Percentiles rank a stretch among this genome's conserved stretches.
phyloP scores from a whole-genome alignment of 345 rosid genomes.

The Euphorbia pulcherrima region DNA sequence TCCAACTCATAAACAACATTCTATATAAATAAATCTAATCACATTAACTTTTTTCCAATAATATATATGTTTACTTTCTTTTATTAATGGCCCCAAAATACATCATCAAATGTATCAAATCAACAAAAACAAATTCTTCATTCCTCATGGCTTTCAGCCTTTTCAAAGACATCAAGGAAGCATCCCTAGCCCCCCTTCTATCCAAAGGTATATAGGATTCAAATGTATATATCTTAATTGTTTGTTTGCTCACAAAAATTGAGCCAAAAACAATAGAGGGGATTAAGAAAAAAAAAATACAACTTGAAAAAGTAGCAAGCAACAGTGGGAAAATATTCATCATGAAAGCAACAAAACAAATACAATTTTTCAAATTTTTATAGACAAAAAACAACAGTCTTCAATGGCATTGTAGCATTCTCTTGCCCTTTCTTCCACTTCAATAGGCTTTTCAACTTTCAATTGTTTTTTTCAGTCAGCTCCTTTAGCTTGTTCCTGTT shows the following conservation, averaged over 20 bases:
- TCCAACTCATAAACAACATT: slow-evolving; percentile 36
- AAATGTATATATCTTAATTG: slow-evolving; percentile 6
- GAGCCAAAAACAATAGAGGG: background rate
- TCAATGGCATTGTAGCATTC: slow-evolving; percentile 23
- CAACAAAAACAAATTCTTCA: slow-evolving; percentile 40
- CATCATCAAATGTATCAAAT: slow-evolving; percentile 34
- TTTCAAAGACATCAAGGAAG: slow-evolving; percentile 49
- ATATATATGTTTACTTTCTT: slow-evolving; percentile 18
- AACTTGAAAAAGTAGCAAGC: slow-evolving; percentile 2
- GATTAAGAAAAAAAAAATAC: too few species aligned
- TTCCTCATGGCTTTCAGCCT: slow-evolving; percentile 50
- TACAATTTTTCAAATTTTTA: slow-evolving; percentile 26
- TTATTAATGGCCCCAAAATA: slow-evolving; percentile 34
- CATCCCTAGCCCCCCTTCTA: slow-evolving; percentile 38
- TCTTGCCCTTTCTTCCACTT: slow-evolving; percentile 16
- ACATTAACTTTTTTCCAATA: slow-evolving; percentile 23
- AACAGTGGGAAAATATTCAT: slow-evolving; percentile 21
- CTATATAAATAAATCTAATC: slow-evolving; percentile 29
- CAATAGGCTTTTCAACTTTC: slow-evolving; percentile 28
- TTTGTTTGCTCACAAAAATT: slow-evolving; percentile 16
- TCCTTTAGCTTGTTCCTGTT: slow-evolving; percentile 24
- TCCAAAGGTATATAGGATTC: slow-evolving; percentile 27
- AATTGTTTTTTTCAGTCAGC: slow-evolving; percentile 22
- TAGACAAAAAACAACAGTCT: slow-evolving; percentile 31
- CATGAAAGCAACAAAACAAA: slow-evolving; percentile 21